Evolutionary conservation across 2,329 filamentous ascomycete species (phyloP), one percentile per base, ranked within the genome.

Genomic region (Penicillium italicum): DNA sequence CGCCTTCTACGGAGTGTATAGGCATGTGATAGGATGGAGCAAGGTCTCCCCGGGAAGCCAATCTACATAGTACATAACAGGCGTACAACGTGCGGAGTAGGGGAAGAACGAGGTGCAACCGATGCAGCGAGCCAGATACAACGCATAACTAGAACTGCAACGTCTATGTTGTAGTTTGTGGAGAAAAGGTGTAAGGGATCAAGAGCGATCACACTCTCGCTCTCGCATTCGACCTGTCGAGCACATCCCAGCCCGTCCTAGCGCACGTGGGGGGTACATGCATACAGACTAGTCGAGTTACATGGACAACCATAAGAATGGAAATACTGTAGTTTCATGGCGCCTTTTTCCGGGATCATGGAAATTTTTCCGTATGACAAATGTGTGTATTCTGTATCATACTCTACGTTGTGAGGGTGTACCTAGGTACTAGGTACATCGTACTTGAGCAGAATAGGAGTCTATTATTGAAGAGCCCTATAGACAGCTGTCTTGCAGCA

Each of bases 21-120:
- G 33, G 16, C 50, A 50, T 50, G 38, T 54, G 51, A 54, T 53
- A 49, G 44, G 30, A 34, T 37, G 51, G 51, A 50, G 37, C 44
- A 50, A 42, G 18, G 44, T 50, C 37, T 36, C 50, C 51, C 51
- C 44, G 20, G 12, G 20, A 8, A 49, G 18, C 24, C 14, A 40
- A 52, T 46, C 33, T 37, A 28, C 24, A 16, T 44, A 14, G 12
- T 22, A 30, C 22, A 36, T 14, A 20, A 9, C 11, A 22, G n/a
- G 6, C 22, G 20, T 33, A 33, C 28, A 42, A 42, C 28, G 16
- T 43, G 26, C 20, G 24, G 26, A 43, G 30, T 7, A 30, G 24
- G 24, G 12, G 16, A 7, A 22, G 16, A 6, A 30, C 30, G 12
- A 30, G 16, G 40, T 34, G 48, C 30, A 43, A 44, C 38, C 37